phyloP scores from a whole-genome alignment of 164 flowering plant genomes.

The Sedum album region DNA sequence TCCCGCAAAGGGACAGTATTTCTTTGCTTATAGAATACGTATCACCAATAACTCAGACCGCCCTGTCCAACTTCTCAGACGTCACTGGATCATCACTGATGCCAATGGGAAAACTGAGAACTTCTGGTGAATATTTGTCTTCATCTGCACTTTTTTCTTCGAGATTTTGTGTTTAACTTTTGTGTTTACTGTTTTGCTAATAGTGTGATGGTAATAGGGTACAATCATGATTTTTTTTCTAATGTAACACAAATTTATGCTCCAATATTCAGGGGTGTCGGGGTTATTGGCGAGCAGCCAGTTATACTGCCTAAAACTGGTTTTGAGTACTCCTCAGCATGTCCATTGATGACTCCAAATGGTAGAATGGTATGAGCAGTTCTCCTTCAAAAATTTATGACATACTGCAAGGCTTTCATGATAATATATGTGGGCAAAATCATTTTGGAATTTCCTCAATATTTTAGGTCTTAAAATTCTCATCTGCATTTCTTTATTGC shows the following conservation, averaged over 20 bases:
- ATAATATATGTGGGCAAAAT: neutral
- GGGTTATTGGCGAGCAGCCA: constrained; percentile 97
- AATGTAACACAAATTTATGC: neutral
- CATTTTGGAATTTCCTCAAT: neutral
- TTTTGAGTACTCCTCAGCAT: constrained; percentile 94
- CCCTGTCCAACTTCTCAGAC: constrained; percentile 86
- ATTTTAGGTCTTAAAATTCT: neutral
- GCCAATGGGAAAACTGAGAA: constrained; percentile 75
- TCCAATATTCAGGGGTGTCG: constrained; percentile 58
- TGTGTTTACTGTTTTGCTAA: neutral
- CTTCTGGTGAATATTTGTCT: constrained; percentile 45
- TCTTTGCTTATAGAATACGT: constrained; percentile 87
- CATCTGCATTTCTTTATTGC: neutral
- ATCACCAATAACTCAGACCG: constrained; percentile 84
- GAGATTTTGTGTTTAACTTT: neutral
- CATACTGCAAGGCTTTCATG: neutral
- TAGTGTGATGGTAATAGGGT: neutral
- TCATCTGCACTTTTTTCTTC: neutral
- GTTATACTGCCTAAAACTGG: constrained; percentile 81
- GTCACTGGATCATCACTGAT: constrained; percentile 93
- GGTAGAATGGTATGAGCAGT: constrained; percentile 76
- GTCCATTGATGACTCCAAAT: constrained; percentile 73
- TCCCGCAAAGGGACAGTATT: constrained; percentile 73
- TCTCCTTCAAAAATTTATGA: neutral
- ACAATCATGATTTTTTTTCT: neutral